These are phyloP conservation scores for Favolaschia claudopus DNA, from an alignment of 768 basidiomycete genomes.

Conservation along the genomic window DNA sequence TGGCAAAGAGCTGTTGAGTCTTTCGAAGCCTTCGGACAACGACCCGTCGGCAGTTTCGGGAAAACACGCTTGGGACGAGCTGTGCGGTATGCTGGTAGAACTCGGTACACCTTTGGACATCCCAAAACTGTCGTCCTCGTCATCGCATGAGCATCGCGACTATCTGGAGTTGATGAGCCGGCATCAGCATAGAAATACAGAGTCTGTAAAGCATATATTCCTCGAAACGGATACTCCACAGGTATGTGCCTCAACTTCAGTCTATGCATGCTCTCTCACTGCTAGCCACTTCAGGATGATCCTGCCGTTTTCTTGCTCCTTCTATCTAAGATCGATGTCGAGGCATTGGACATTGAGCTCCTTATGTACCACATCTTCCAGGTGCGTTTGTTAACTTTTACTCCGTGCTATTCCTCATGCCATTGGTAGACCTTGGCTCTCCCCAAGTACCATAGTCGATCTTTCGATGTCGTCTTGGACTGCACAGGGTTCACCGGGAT, in stretches of 20 bases:
- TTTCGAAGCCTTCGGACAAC: conserved; percentile 68
- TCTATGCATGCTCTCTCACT: background rate
- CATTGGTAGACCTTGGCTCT: conserved; percentile 57
- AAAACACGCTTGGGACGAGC: conserved; percentile 84
- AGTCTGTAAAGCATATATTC: conserved; percentile 73
- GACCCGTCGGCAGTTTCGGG: conserved; percentile 65
- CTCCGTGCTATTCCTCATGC: background rate
- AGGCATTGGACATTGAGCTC: conserved; percentile 79
- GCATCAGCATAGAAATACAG: conserved; percentile 64
- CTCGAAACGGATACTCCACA: conserved; percentile 56
- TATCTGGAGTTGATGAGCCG: conserved; percentile 74
- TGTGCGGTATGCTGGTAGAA: conserved; percentile 83
- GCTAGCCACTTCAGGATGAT: conserved; percentile 41
- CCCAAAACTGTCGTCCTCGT: conserved; percentile 61
- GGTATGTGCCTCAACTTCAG: conserved; percentile 41
- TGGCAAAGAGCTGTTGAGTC: conserved; percentile 84
- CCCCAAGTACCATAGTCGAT: conserved; percentile 52
- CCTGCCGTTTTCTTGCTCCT: conserved; percentile 69
- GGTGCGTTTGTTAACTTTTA: conserved; percentile 43
- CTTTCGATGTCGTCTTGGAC: conserved; percentile 80
- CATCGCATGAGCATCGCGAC: conserved; percentile 63
- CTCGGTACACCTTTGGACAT: conserved; percentile 74
- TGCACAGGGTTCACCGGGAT: conserved; percentile 79
- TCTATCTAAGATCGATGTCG: conserved; percentile 77
- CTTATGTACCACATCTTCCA: conserved; percentile 82